phyloP scores from a whole-genome alignment of 257 asterid species.

The Fraxinus anomala region DNA sequence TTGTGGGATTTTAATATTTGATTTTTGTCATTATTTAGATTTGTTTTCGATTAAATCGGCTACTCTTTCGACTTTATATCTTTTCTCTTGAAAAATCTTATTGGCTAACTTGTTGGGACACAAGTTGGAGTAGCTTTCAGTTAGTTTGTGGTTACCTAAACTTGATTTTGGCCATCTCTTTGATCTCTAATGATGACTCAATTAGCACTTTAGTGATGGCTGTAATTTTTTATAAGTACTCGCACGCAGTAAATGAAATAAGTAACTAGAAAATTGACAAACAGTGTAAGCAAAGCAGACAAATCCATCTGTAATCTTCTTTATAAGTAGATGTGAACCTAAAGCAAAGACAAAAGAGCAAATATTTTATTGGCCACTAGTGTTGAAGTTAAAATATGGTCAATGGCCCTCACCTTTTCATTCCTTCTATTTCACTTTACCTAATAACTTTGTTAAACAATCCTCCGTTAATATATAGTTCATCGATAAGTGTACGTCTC shows the following conservation, averaged over 20 bases:
- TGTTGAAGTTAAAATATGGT: not conserved
- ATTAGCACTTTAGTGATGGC: too few relatives aligned
- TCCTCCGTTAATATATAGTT: too few relatives aligned
- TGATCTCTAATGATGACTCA: not conserved
- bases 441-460: too few relatives aligned
- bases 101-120: not conserved
- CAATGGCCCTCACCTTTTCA: not conserved
- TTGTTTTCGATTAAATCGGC: too few relatives aligned
- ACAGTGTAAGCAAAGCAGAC: not conserved
- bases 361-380: not conserved
- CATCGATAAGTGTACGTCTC: too few relatives aligned
- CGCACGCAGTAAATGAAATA: not conserved
- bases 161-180: not conserved
- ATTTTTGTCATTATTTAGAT: too few relatives aligned
- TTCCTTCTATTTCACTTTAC: not conserved
- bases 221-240: not conserved
- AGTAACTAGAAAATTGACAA: not conserved
- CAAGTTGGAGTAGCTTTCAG: not conserved
- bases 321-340: not conserved
- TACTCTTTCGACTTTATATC: not conserved
- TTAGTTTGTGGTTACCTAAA: not conserved
- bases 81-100: too few relatives aligned
- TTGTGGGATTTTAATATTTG: not conserved
- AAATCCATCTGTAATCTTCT: not conserved
- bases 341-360: not conserved